Conservation (phyloP, 2,329 filamentous ascomycete genomes). For the Pseudocercospora macadamiae region DNA sequence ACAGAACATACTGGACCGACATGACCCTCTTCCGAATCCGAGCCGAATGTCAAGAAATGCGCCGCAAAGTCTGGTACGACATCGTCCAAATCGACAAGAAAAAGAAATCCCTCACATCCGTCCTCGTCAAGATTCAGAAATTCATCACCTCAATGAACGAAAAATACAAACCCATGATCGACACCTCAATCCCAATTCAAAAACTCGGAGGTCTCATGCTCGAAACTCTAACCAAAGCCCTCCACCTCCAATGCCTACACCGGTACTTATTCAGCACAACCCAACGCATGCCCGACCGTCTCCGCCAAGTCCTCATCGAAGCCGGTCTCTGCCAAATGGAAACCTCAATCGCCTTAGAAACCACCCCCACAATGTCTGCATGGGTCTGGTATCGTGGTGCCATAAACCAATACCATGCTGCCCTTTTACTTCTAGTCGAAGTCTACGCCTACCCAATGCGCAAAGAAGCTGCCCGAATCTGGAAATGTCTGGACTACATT, state of each 20-base stretch:
- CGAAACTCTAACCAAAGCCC: conserved; percentile 63
- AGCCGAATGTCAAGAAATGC: conserved; percentile 74
- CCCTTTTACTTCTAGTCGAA: conserved; percentile 69
- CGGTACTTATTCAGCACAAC: conserved; percentile 61
- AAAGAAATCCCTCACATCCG: conserved; percentile 63
- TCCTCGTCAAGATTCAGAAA: conserved; percentile 69
- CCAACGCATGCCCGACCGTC: conserved; percentile 60
- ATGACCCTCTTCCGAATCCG: conserved; percentile 69
- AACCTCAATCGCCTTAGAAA: conserved; percentile 58
- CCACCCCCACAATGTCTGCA: conserved; percentile 52
- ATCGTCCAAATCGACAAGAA: conserved; percentile 65
- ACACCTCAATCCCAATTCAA: conserved; percentile 63
- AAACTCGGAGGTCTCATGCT: conserved; percentile 66
- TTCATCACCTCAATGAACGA: conserved; percentile 67
- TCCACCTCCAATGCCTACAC: conserved; percentile 70
- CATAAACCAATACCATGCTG: conserved; percentile 72
- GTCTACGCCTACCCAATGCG: conserved; percentile 62
- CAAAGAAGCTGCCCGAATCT: conserved; percentile 66
- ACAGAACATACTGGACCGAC: conserved; percentile 65
- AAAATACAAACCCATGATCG: conserved; percentile 67
- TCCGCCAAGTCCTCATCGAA: conserved; percentile 66
- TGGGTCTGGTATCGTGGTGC: conserved; percentile 75
- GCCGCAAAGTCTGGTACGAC: conserved; percentile 70
- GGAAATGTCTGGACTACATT: conserved; percentile 72
- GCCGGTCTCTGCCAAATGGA: conserved; percentile 60